A percentile compares a stretch with the other conserved stretches of the same genome.
phyloP scores from a whole-genome alignment of 306 rosid genomes.

The Crataegus laevigata region DNA sequence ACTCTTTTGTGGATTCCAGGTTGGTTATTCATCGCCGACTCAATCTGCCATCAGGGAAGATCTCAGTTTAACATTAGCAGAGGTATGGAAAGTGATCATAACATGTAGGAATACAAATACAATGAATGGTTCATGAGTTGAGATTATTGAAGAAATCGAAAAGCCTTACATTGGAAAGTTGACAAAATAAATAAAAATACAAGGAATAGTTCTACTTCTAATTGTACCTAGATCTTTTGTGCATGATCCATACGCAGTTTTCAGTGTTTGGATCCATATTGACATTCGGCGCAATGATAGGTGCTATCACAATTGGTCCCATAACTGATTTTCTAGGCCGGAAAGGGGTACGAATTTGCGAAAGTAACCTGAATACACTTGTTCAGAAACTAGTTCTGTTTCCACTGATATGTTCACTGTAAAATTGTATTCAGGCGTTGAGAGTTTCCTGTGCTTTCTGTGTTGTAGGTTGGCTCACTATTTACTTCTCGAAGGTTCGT shows the following conservation, averaged over 20 bases:
- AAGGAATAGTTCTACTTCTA: background rate
- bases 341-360: conserved; percentile 53
- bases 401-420: conserved; percentile 1
- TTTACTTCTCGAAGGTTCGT: conserved; percentile 69
- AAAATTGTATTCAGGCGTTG: conserved; percentile 63
- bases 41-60: conserved; percentile 60
- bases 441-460: conserved; percentile 64
- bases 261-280: conserved; percentile 86
- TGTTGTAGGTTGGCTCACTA: conserved; percentile 71
- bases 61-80: conserved; percentile 56
- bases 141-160: background rate
- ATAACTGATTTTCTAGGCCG: conserved; percentile 67
- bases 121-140: background rate
- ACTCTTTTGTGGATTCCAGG: conserved; percentile 38
- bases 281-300: conserved; percentile 94
- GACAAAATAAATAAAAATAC: too few relatives aligned
- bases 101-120: background rate
- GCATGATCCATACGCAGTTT: conserved; percentile 37
- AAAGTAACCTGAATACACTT: background rate
- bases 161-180: too few relatives aligned
- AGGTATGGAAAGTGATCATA: conserved; percentile 33
- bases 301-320: conserved; percentile 81
- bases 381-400: background rate
- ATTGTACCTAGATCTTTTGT: too few relatives aligned
- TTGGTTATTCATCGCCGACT: conserved; percentile 87